These are phyloP conservation scores for Podospora anserina DNA, from an alignment of 495 filamentous ascomycete genomes.

Conservation along the genomic window DNA sequence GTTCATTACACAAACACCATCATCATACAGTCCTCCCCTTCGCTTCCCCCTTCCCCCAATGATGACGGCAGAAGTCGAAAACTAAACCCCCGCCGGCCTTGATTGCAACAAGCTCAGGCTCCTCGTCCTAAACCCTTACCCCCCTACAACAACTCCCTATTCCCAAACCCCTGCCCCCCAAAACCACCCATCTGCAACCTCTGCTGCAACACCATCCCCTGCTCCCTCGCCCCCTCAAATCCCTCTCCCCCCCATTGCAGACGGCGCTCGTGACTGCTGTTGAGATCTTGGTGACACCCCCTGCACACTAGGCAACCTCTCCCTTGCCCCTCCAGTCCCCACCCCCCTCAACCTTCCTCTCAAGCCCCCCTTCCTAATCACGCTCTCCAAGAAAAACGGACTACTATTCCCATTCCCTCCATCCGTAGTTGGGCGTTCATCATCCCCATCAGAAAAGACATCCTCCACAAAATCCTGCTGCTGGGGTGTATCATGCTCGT, in stretches of 20 bases:
- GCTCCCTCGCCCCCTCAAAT: background rate
- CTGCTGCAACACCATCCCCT: background rate
- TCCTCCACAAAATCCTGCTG: slow-evolving; percentile 42
- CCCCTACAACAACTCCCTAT: background rate
- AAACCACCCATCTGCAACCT: background rate
- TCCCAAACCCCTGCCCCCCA: slow-evolving; percentile 1
- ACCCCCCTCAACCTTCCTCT: background rate
- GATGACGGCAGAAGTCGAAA: no score
- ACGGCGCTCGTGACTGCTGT: background rate
- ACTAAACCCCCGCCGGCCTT: no score
- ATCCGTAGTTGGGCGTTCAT: slow-evolving; percentile 42
- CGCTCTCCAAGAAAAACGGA: slow-evolving; percentile 61
- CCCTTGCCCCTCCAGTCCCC: background rate
- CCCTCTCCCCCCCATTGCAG: background rate
- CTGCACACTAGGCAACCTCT: background rate
- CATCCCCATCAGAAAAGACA: slow-evolving; percentile 53
- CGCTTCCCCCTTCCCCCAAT: no score
- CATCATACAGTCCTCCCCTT: background rate
- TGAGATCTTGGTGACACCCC: background rate
- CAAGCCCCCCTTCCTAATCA: slow-evolving; percentile 41
- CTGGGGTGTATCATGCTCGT: background rate
- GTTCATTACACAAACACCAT: background rate
- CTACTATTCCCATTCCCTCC: slow-evolving; percentile 27
- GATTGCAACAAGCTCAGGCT: no score
- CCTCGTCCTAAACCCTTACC: background rate